These are phyloP conservation scores for Citrullus mucosospermus DNA, from an alignment of 306 rosid genomes.

Conservation along the genomic window DNA sequence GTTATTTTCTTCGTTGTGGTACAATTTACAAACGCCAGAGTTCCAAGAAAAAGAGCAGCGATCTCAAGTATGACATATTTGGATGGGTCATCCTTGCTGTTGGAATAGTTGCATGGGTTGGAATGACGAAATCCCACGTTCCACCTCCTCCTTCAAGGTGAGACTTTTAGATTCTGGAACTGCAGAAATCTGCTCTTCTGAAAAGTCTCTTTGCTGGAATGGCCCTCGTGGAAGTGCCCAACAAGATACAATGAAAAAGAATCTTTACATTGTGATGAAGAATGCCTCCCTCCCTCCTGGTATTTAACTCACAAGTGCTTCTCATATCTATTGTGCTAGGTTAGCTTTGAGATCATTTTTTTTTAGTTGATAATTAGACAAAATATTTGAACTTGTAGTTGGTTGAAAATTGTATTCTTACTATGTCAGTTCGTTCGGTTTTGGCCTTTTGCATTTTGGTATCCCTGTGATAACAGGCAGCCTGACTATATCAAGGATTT, in stretches of 20 bases:
- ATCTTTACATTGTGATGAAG: background rate
- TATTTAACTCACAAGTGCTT: background rate
- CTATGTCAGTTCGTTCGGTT: background rate
- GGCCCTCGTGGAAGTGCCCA: background rate
- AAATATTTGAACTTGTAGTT: background rate
- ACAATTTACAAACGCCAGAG: constrained; percentile 21
- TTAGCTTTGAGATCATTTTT: background rate
- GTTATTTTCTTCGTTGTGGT: background rate
- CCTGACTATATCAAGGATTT: background rate
- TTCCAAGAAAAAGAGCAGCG: constrained; percentile 46
- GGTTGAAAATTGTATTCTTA: background rate
- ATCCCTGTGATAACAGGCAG: background rate
- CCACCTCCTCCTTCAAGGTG: constrained; percentile 53
- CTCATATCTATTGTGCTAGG: background rate
- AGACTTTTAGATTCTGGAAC: constrained; percentile 9
- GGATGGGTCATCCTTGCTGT: constrained; percentile 83
- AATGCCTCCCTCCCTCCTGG: background rate
- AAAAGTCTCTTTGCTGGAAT: constrained; percentile 7
- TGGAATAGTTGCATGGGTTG: constrained; percentile 62
- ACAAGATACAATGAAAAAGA: background rate
- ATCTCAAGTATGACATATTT: constrained; percentile 56
- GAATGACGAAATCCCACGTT: constrained; percentile 56
- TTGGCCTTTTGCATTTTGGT: background rate
- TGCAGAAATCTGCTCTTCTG: background rate
- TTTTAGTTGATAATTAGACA: background rate